phyloP scores from a whole-genome alignment of 352 stramenopile species.

The Poterioochromonas sp. region DNA sequence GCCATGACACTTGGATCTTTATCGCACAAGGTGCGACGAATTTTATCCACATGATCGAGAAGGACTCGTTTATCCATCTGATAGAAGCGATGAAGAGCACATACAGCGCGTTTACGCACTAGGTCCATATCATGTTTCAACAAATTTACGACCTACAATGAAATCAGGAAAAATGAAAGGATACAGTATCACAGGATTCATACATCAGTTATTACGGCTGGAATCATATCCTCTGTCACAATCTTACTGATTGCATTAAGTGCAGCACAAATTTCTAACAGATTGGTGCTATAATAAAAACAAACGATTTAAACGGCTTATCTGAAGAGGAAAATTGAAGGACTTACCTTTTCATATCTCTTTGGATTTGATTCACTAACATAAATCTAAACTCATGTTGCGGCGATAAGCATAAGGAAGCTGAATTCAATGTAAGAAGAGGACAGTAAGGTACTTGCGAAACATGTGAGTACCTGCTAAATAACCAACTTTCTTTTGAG shows the following conservation, averaged over 20 bases:
- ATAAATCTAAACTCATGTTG: slow-evolving; percentile 99
- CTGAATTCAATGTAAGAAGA: slow-evolving; percentile 39
- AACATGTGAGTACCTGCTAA: slow-evolving; percentile 60
- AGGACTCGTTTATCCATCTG: slow-evolving; percentile 86
- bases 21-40: slow-evolving; percentile 93
- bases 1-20: slow-evolving; percentile 92
- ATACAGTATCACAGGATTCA: not conserved
- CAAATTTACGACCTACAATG: slow-evolving; percentile 86
- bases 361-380: slow-evolving; percentile 99
- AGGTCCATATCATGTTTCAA: slow-evolving; percentile 88
- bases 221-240: slow-evolving; percentile 97
- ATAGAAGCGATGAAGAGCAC: slow-evolving; percentile 94
- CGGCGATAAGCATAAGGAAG: slow-evolving; percentile 83
- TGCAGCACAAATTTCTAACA: slow-evolving; percentile 83
- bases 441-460: too few species aligned
- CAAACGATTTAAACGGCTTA: not conserved
- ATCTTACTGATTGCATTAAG: slow-evolving; percentile 87
- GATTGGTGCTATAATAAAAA: slow-evolving; percentile 47
- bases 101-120: slow-evolving; percentile 96
- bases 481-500: slow-evolving; percentile 96
- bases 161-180: slow-evolving; percentile 53
- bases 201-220: slow-evolving; percentile 56
- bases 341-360: slow-evolving; percentile 53
- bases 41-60: slow-evolving; percentile 66
- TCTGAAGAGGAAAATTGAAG: not conserved